Evolutionary conservation across 129 eudicot genomes (phyloP).

Genomic region (Dittrichia graveolens): DNA sequence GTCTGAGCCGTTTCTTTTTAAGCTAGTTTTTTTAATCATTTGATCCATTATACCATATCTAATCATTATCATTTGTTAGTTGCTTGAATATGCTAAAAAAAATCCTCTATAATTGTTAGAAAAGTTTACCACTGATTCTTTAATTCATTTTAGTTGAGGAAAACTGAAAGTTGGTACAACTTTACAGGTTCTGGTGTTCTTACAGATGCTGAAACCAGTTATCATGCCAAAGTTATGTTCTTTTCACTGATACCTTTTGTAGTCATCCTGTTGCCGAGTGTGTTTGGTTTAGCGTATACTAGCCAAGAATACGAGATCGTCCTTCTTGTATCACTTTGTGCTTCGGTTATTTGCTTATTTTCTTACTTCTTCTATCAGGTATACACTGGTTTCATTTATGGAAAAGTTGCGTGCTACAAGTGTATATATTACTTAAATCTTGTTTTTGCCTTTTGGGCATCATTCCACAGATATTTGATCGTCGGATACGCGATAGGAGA

Average conservation of each 20-base stretch:
- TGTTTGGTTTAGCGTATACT: slow-evolving; percentile 37
- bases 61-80: not conserved
- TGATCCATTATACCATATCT: too few species aligned
- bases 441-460: not conserved
- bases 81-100: not conserved
- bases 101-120: too few species aligned
- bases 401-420: not conserved
- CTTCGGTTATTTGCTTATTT: slow-evolving; percentile 44
- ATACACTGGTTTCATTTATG: not conserved
- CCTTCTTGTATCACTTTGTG: slow-evolving; percentile 40
- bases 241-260: slow-evolving; percentile 60
- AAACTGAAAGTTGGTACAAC: not conserved
- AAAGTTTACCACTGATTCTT: too few species aligned
- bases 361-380: slow-evolving; percentile 66
- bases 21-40: too few species aligned
- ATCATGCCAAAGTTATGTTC: slow-evolving; percentile 61
- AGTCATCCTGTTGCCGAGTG: slow-evolving; percentile 50
- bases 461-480: slow-evolving; percentile 3
- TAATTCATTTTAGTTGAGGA: too few species aligned
- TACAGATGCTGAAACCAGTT: slow-evolving; percentile 54
- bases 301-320: slow-evolving; percentile 32
- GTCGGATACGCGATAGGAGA: slow-evolving; percentile 11
- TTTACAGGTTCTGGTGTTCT: slow-evolving; percentile 52
- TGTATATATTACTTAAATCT: not conserved
- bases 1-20: too few species aligned